phyloP scores from a whole-genome alignment of 208 protist genomes.

The Pavlovales sp. region DNA sequence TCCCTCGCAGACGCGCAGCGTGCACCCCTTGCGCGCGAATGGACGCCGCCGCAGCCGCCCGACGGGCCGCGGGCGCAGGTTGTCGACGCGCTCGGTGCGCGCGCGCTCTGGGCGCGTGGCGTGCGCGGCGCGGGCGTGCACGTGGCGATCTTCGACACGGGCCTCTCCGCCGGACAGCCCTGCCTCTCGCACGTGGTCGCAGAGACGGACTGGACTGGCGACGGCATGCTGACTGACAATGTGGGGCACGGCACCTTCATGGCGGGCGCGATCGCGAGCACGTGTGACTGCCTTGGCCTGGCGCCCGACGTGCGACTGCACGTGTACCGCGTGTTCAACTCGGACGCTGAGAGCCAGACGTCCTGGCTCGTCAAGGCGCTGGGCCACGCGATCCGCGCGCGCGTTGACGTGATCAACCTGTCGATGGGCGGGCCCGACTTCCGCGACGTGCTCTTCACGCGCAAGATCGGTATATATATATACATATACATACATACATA shows the following conservation, averaged over 20 bases:
- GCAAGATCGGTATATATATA: no score
- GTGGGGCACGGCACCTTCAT: conserved; percentile 94
- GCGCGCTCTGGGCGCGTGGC: conserved; percentile 7
- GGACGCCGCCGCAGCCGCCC: neutral
- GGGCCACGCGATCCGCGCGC: conserved; percentile 73
- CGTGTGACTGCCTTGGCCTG: conserved; percentile 76
- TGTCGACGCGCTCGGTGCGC: neutral
- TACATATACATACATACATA: no score
- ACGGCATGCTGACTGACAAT: conserved; percentile 63
- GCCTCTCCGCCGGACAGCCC: conserved; percentile 56
- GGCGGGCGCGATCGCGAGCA: conserved; percentile 77
- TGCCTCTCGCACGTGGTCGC: conserved; percentile 66
- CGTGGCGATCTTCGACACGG: conserved; percentile 82
- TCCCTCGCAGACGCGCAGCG: neutral
- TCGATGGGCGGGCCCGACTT: conserved; percentile 92
- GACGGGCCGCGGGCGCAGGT: neutral
- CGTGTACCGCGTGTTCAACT: conserved; percentile 87
- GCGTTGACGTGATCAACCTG: conserved; percentile 86
- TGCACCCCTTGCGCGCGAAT: neutral
- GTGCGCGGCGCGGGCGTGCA: conserved; percentile 53
- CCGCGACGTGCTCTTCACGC: conserved; percentile 78
- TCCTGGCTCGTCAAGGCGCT: conserved; percentile 71
- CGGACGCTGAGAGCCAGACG: neutral
- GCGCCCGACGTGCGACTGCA: conserved; percentile 81
- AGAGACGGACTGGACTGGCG: conserved; percentile 73